Base-by-base conservation (phyloP, 805 yeast genomes). In the Zygosaccharomyces bailii region DNA sequence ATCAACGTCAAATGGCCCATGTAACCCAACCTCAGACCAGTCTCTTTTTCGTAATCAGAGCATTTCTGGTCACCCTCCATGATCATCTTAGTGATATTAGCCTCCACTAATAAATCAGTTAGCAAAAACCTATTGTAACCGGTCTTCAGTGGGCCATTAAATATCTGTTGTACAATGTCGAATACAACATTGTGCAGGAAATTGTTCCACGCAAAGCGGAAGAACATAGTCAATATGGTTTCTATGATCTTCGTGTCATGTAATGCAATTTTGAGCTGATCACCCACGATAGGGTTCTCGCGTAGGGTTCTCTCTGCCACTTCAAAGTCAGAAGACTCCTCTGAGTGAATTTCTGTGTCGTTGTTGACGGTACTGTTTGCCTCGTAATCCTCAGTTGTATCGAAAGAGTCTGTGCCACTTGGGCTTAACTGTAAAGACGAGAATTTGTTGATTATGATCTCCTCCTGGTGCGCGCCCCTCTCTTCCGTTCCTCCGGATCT, bases 1-100 rank as follows among this genome's bases (percentile, higher is more conserved):
- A 93, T 87, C 32, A 93, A 71, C 3, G 95, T 88, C 49, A 93
- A 67, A 63, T 93, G 99, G 19, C 99, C 99, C 90, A 91, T 90
- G 62, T 91, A 93, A 0, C 99, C 99, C 17, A 93, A 78, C 44
- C 97, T 72, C 10, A 87, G 76, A 11, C 79, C 79, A 3, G 75
- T 74, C 39, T 66, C 70, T 50, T 73, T 75, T 60, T 88, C 89
- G 50, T 80, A 74, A 45, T 75, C 78, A 25, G 71, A 68, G 53
- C 86, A 82, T 37, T 71, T 71, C 38, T 68, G 67, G 52, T 84
- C 84, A 2, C 91, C 88, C 30, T 76, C 72, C 31, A 84, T 78
- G 39, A 85, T 83, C 42, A 78, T 63, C 48, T 76, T 72, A 1
- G 90, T 83, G 39, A 85, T 77, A 25, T 73, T 69, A 47, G 73